Base-by-base conservation (phyloP, 1,284 basidiomycete genomes). In the Cryptococcus wingfieldii region DNA sequence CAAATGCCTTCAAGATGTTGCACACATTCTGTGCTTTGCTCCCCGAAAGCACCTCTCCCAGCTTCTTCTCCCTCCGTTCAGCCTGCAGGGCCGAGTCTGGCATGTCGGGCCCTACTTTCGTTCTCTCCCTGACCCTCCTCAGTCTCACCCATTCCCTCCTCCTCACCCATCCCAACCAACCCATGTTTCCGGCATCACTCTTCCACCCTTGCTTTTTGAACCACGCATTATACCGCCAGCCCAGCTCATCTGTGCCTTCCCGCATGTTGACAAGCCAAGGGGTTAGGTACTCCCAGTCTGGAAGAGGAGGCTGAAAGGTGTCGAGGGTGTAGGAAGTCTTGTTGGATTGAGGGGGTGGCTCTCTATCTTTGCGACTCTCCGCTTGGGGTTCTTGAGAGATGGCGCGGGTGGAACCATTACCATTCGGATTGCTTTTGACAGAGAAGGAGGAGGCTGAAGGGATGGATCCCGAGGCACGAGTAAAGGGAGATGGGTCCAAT, bases 211-310 rank as follows among this genome's bases (percentile, higher is more conserved):
- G 59, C 19, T 55, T 57, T 47, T 65, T 72, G 58, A 77, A 77
- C 58, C 69, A 71, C 27, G 67, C 66, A 54, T 77, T 77, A 57
- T 77, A 78, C 58, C 68, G 59, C 76, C 75, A 78, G 14, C 77
- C 77, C 19, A 65, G 65, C 54, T 78, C 76, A 53, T 78, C 77
- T 14, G 75, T 74, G 18, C 74, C 71, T 10, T 58, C 54, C 1
- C 71, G 66, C 76, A 78, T 78, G 56, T 77, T 77, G 50, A 74
- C 64, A 67, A 77, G 71, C 77, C 77, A 78, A 0, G 69, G 67
- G 5, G 74, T 75, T 7, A 76, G 47, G 70, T 73, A 78, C 25
- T 60, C 54, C 77, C 77, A 78, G 14, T 66, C 66, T 2, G 76
- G 70, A 23, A 66, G 65, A 9, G 75, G 70, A 0, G 70, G 66